Base-by-base conservation (phyloP, 2,329 filamentous ascomycete genomes). In the Sarocladiaceae sp. region DNA sequence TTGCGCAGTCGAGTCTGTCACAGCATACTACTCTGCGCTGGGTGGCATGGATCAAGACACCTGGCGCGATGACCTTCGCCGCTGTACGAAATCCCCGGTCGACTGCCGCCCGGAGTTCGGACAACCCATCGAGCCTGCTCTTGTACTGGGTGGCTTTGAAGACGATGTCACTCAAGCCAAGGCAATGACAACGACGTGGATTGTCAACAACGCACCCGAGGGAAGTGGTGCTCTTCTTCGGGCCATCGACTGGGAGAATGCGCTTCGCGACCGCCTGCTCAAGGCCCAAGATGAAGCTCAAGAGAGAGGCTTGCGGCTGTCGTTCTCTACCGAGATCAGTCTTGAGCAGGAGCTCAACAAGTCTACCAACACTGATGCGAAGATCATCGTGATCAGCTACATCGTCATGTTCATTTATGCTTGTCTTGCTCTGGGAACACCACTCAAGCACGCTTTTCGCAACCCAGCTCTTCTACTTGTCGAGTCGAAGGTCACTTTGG, bases 371-470 rank as follows among this genome's bases (percentile, higher is more conserved):
- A 97, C 93, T 0, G 93, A 98, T 63, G 94, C 91, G 34, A 96
- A 91, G 63, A 98, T 98, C 56, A 82, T 98, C 19, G 80, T 91
- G 44, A 84, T 98, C 65, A 97, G 91, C 72, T 98, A 98, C 66
- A 76, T 97, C 51, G 88, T 96, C 69, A 98, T 98, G 93, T 98
- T 98, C 65, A 68, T 98, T 50, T 98, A 98, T 59, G 93, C 90
- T 3, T 97, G 91, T 5, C 68, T 98, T 44, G 90, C 93, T 1
- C 73, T 98, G 0, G 93, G 93, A 1, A 95, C 90, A 1, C 93
- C 87, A 0, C 68, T 90, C 47, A 79, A 77, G 53, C 85, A 91
- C 46, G 68, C 97, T 35, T 66, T 95, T 40, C 79, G 78, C 43
- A 95, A 95, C 57, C 90, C 91, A 2, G 78, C 87, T 11, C 83